These are phyloP conservation scores for Dioszegia aurantiaca DNA, from an alignment of 768 basidiomycete species.

Conservation along the genomic window DNA sequence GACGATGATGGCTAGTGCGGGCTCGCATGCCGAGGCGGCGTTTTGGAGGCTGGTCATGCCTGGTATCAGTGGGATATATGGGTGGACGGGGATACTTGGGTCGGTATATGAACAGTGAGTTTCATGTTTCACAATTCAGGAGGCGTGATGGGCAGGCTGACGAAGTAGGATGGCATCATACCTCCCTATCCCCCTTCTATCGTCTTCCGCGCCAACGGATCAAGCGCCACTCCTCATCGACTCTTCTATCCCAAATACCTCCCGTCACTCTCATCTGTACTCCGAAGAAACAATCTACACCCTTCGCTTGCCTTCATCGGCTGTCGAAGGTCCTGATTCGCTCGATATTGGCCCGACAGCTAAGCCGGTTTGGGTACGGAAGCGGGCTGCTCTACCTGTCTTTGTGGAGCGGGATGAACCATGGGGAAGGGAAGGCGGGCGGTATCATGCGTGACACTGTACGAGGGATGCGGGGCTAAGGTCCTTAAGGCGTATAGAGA, in stretches of 20 bases:
- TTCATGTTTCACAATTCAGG: too few relatives aligned
- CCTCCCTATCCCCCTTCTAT: background rate
- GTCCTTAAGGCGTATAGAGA: too few relatives aligned
- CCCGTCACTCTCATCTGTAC: background rate
- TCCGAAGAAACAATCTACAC: slow-evolving; percentile 17
- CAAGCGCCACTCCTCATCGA: slow-evolving; percentile 8
- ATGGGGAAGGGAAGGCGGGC: slow-evolving; percentile 5
- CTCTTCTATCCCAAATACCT: background rate
- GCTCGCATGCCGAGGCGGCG: slow-evolving; percentile 7
- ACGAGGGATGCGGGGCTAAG: too few relatives aligned
- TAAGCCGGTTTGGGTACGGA: slow-evolving; percentile 7
- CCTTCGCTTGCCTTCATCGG: slow-evolving; percentile 1
- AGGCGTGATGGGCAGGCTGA: background rate
- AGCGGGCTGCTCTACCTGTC: slow-evolving; percentile 9
- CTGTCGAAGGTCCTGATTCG: background rate
- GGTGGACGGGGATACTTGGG: slow-evolving; percentile 9
- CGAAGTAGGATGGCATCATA: background rate
- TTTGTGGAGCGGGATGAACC: slow-evolving; percentile 3
- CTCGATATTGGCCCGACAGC: slow-evolving; percentile 3
- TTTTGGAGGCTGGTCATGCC: slow-evolving; percentile 19
- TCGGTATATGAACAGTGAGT: slow-evolving; percentile 13
- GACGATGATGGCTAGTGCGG: slow-evolving; percentile 1
- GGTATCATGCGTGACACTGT: background rate
- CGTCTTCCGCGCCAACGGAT: background rate
- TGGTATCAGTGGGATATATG: slow-evolving; percentile 13